phyloP scores from a whole-genome alignment of 495 filamentous ascomycete species.

The Paragyromitra xinjiangensis region DNA sequence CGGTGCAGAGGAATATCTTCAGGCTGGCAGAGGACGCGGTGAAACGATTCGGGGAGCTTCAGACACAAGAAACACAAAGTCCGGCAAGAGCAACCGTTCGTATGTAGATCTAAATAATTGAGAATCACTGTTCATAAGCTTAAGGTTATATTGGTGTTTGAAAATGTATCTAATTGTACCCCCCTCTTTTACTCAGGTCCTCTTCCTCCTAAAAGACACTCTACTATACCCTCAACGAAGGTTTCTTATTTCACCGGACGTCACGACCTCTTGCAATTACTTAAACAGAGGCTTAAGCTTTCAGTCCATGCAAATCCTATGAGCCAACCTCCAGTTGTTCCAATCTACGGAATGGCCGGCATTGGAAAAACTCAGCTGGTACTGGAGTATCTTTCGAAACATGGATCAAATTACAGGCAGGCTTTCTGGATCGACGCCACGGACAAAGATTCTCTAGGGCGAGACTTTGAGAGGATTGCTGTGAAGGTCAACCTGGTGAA shows the following conservation, averaged over 20 bases:
- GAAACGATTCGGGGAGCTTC: background rate
- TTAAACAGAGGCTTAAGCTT: background rate
- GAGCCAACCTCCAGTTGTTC: background rate
- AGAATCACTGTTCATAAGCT: too few relatives aligned
- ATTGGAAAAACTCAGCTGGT: constrained; percentile 27
- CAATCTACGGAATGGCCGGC: constrained; percentile 29
- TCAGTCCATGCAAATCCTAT: too few relatives aligned
- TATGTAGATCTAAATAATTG: constrained; percentile 6
- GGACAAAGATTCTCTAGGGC: background rate
- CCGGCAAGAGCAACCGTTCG: background rate
- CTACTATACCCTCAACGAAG: background rate
- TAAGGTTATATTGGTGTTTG: background rate
- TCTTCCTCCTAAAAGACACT: background rate
- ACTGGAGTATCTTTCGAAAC: constrained; percentile 23
- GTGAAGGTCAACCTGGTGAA: background rate
- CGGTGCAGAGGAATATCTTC: background rate
- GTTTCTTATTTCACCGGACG: constrained; percentile 1
- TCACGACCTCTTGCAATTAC: background rate
- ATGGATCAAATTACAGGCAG: background rate
- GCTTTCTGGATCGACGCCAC: constrained; percentile 34
- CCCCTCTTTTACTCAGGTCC: background rate
- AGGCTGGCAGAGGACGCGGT: constrained; percentile 1
- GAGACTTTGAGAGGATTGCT: background rate
- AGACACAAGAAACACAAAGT: background rate
- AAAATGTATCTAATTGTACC: background rate